Percentiles rank a stretch among this genome's conserved stretches.
phyloP scores from a whole-genome alignment of 768 basidiomycete species.

The Omphalotus guepiniiformis region DNA sequence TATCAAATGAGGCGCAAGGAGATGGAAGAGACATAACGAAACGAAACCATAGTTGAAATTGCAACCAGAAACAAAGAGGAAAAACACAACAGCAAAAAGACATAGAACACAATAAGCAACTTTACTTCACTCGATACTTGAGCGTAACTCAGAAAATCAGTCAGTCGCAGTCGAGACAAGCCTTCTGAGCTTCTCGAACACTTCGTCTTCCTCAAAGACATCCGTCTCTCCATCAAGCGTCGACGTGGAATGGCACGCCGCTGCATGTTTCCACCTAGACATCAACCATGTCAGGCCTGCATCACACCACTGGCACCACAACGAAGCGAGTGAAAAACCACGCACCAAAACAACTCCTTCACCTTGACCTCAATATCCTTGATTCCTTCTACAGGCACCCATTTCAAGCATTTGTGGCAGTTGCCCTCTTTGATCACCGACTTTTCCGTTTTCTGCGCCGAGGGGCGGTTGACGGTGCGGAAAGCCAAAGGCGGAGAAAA shows the following conservation, averaged over 20 bases:
- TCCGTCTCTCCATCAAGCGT: constrained; percentile 53
- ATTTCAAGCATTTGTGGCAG: constrained; percentile 74
- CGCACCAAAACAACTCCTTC: constrained; percentile 72
- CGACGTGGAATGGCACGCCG: constrained; percentile 63
- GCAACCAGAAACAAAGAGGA: no score
- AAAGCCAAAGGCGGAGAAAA: constrained; percentile 75
- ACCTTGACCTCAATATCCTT: constrained; percentile 77
- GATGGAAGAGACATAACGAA: not conserved
- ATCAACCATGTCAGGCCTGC: not conserved
- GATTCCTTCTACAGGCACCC: constrained; percentile 69
- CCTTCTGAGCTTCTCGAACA: constrained; percentile 26
- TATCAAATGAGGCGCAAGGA: not conserved
- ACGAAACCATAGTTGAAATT: no score
- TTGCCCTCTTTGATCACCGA: constrained; percentile 58
- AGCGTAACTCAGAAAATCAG: not conserved
- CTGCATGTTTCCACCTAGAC: constrained; percentile 80
- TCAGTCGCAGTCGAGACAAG: constrained; percentile 7
- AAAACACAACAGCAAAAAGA: no score
- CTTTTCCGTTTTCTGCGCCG: constrained; percentile 58
- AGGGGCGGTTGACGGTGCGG: constrained; percentile 40
- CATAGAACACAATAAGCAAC: no score
- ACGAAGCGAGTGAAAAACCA: constrained; percentile 6
- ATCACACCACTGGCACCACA: not conserved
- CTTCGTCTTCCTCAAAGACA: constrained; percentile 51
- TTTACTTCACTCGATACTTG: no score